Conservation (phyloP, 257 asterid species). For the Voacanga thouarsii region DNA sequence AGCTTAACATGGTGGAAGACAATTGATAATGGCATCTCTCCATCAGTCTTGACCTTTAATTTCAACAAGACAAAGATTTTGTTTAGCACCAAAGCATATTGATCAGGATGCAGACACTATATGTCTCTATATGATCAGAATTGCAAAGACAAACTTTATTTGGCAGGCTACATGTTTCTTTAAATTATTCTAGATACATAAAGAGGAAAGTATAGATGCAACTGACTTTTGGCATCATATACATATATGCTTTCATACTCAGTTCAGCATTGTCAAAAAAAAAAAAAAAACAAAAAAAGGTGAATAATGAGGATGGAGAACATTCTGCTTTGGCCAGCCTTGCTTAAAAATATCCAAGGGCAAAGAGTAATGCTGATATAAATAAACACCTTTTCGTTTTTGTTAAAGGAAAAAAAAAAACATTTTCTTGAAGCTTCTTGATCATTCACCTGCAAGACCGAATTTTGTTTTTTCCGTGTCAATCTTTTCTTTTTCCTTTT, state of each 20-base stretch:
- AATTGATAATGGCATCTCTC: background rate
- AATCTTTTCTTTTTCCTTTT: no score
- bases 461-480: no score
- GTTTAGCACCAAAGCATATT: background rate
- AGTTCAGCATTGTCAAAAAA: background rate
- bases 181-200: background rate
- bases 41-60: background rate
- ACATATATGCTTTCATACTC: background rate
- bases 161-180: background rate
- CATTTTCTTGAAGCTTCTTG: no score
- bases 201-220: background rate
- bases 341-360: no score
- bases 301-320: background rate
- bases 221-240: background rate
- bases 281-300: no score
- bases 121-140: background rate
- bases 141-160: background rate
- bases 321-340: no score
- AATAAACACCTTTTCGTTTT: no score
- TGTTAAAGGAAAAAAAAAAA: no score
- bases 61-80: background rate
- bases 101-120: background rate
- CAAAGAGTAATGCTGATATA: no score
- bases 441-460: no score
- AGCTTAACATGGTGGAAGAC: background rate